Evolutionary conservation across 805 yeast species (phyloP).

Genomic region (Kodamaea fukazawae): DNA sequence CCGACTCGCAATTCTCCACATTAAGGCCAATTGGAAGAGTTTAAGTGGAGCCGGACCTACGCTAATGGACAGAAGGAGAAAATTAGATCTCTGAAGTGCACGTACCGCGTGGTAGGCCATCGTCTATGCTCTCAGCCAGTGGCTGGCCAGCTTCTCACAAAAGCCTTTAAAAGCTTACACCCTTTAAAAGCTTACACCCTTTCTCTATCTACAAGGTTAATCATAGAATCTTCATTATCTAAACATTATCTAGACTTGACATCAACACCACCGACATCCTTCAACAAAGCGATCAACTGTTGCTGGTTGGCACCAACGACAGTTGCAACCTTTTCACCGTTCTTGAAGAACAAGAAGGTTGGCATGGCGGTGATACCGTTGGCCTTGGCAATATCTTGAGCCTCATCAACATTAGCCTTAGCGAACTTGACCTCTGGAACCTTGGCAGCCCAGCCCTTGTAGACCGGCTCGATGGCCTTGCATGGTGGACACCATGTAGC

Average conservation of each 20-base stretch:
- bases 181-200: no score
- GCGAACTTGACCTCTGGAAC: slow-evolving; percentile 55
- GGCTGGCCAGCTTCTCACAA: no score
- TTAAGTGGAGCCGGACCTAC: no score
- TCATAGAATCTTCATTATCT: no score
- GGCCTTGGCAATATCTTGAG: slow-evolving; percentile 56
- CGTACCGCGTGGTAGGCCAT: no score
- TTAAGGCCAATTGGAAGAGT: no score
- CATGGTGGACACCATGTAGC: slow-evolving; percentile 84
- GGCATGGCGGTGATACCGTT: slow-evolving; percentile 75
- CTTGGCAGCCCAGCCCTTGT: slow-evolving; percentile 42
- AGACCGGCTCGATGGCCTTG: slow-evolving; percentile 62
- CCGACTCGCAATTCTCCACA: no score
- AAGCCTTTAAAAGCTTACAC: no score
- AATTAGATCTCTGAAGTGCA: no score
- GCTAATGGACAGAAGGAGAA: no score
- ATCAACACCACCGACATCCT: slow-evolving; percentile 29
- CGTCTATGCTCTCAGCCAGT: no score
- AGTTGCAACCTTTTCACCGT: slow-evolving; percentile 55
- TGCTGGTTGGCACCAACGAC: slow-evolving; percentile 65
- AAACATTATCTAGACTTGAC: slow-evolving; percentile 3
- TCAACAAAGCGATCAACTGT: slow-evolving; percentile 27
- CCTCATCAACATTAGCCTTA: slow-evolving; percentile 69
- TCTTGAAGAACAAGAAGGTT: slow-evolving; percentile 60
- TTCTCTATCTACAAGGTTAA: no score